phyloP scores from a whole-genome alignment of 2,329 filamentous ascomycete genomes.

The Alternaria solani region DNA sequence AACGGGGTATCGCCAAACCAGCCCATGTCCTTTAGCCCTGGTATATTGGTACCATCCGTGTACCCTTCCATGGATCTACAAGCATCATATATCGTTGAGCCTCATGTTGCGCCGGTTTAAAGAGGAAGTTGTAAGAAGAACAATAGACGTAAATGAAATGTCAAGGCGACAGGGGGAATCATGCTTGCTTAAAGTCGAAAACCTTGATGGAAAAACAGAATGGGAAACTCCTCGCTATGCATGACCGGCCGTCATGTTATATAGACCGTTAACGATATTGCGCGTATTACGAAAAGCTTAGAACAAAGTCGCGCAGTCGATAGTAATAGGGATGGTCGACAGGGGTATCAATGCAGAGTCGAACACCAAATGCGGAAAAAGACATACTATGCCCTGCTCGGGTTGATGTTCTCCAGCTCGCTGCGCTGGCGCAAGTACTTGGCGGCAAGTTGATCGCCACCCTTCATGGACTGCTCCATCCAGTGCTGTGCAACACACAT shows the following conservation, averaged over 20 bases:
- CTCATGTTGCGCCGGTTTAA: slow-evolving; percentile 6
- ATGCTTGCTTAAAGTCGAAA: slow-evolving; percentile 16
- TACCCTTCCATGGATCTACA: slow-evolving; percentile 7
- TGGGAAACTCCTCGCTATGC: slow-evolving; percentile 22
- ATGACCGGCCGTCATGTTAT: slow-evolving; percentile 13
- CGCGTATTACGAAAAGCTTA: slow-evolving; percentile 14
- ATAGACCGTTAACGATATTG: slow-evolving; percentile 13
- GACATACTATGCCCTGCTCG: slow-evolving; percentile 48
- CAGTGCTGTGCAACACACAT: slow-evolving; percentile 97
- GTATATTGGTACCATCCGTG: slow-evolving; percentile 6
- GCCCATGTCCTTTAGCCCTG: neutral
- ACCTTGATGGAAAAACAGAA: slow-evolving; percentile 6
- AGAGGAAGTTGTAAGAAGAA: neutral
- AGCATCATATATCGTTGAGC: slow-evolving; percentile 13
- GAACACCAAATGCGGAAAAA: slow-evolving; percentile 25
- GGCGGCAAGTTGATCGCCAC: slow-evolving; percentile 85
- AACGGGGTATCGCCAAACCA: neutral
- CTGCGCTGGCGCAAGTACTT: slow-evolving; percentile 79
- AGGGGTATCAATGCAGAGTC: slow-evolving; percentile 21
- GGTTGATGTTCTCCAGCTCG: slow-evolving; percentile 65
- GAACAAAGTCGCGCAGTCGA: slow-evolving; percentile 1
- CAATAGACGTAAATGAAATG: neutral
- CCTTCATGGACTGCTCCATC: slow-evolving; percentile 89
- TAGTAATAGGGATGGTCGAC: slow-evolving; percentile 3
- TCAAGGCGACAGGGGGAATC: slow-evolving; percentile 18